Percentiles rank a stretch among this genome's conserved stretches.
Evolutionary conservation across 495 filamentous ascomycete species (phyloP).

Genomic region (Penicillium chermesinum): DNA sequence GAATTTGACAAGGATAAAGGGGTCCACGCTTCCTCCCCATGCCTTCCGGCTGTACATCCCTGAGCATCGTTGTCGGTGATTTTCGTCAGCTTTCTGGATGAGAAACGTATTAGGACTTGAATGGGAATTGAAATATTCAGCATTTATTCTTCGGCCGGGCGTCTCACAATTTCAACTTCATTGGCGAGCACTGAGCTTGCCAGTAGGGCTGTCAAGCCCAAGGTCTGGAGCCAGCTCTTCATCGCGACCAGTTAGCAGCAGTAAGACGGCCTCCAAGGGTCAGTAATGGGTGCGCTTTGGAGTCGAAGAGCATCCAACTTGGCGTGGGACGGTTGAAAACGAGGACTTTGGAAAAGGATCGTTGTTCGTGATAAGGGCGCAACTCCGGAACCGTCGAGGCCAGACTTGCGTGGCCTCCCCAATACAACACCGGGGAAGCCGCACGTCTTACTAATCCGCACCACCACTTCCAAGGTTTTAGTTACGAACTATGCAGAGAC

Average conservation of each 20-base stretch:
- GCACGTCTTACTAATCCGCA: background rate
- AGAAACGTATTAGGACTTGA: slow-evolving; percentile 9
- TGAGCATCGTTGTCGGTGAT: slow-evolving; percentile 81
- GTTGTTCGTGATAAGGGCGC: background rate
- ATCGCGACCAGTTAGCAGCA: slow-evolving; percentile 36
- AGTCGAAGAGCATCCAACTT: background rate
- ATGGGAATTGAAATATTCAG: background rate
- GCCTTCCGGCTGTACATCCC: slow-evolving; percentile 92
- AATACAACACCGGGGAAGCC: background rate
- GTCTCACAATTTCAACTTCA: slow-evolving; percentile 60
- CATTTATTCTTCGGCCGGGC: background rate
- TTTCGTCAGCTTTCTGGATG: slow-evolving; percentile 63
- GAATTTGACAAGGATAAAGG: slow-evolving; percentile 83
- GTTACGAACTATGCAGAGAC: no score
- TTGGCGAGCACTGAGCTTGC: slow-evolving; percentile 52
- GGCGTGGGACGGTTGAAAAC: background rate
- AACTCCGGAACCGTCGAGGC: background rate
- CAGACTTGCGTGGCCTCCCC: background rate
- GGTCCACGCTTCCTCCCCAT: slow-evolving; percentile 86
- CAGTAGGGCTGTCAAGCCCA: slow-evolving; percentile 45
- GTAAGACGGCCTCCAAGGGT: slow-evolving; percentile 27
- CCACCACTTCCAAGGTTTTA: slow-evolving; percentile 6
- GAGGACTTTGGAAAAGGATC: background rate
- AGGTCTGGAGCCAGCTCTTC: slow-evolving; percentile 50
- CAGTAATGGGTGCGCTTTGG: background rate